These are phyloP conservation scores for Beauveria varroae DNA, from an alignment of 2,329 filamentous ascomycete species.

Conservation along the genomic window DNA sequence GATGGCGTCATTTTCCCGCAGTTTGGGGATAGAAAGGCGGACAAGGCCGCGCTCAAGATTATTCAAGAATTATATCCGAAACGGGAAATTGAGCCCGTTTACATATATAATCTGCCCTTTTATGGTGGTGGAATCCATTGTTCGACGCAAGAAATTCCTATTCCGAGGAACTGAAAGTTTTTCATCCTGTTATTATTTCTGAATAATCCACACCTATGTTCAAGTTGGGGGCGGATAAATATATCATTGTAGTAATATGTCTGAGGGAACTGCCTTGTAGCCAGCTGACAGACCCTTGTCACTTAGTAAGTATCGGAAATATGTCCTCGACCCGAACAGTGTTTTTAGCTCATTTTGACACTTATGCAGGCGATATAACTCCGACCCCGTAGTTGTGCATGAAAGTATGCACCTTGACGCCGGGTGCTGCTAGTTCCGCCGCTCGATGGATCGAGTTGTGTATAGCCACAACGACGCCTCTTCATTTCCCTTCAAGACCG, in stretches of 20 bases:
- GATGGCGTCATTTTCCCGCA: constrained; percentile 22
- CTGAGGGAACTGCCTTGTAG: no score
- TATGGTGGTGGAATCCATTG: constrained; percentile 23
- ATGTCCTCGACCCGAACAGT: background rate
- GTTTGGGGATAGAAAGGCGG: constrained; percentile 19
- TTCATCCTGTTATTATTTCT: background rate
- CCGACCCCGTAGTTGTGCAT: background rate
- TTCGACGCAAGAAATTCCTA: constrained; percentile 21
- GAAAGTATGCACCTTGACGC: background rate
- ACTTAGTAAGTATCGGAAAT: background rate
- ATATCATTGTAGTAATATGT: no score
- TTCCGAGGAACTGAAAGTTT: background rate
- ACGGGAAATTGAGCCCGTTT: constrained; percentile 16
- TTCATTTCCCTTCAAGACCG: background rate
- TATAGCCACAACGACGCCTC: background rate
- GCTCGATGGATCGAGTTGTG: background rate
- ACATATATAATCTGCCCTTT: constrained; percentile 15
- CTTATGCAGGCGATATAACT: background rate
- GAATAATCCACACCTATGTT: no score
- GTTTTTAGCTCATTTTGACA: background rate
- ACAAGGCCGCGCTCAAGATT: constrained; percentile 16
- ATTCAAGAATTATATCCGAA: constrained; percentile 12
- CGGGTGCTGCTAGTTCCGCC: background rate
- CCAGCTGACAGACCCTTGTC: background rate
- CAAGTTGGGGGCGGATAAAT: no score